Base-by-base conservation (phyloP, 352 stramenopile species). In the Elongisporangium prolatum region DNA sequence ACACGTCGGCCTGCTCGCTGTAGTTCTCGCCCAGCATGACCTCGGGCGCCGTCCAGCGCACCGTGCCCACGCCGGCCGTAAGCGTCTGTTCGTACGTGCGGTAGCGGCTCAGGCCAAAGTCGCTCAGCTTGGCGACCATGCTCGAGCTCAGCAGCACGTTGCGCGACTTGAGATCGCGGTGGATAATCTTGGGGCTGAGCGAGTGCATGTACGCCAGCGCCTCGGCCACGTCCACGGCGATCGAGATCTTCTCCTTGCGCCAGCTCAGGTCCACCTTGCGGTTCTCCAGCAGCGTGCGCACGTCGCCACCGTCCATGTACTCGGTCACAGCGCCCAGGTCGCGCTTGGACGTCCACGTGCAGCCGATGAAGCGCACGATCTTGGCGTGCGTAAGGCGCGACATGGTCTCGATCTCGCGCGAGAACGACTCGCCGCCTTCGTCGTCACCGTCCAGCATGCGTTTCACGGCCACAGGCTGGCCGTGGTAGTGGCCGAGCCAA, bases 21-120 rank as follows among this genome's bases (percentile, higher is more conserved):
- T 94, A 94, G 67, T 93, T 91, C 52, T 93, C 84, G 17, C 85
- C 86, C 11, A 93, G 77, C 81, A 96, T 93, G 20, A 96, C 84
- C 56, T 96, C 86, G 14, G 86, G 86, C 18, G 86, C 86, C 13
- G 81, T 94, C 86, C 86, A 96, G 59, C 84, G 84, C 54, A 93
- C 80, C 3, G 85, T 96, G 22, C 85, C 86, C 20, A 95, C 84
- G 38, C 84, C 83, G 8, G 84, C 82, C 3, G 84, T 94, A 20
- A 95, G 58, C 40, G 84, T 95, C 64, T 94, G 81, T 61, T 94
- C 81, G 68, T 93, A 93, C 57, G 80, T 90, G 55, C 84, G 85
- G 64, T 93, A 89, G 20, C 84, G 81, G 55, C 75, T 90, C 18
- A 94, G 67, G 0, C 84, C 84, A 59, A 95, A 95, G 60, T 95